phyloP scores from a whole-genome alignment of 1,284 basidiomycete genomes.

The Irpex rosettiformis region DNA sequence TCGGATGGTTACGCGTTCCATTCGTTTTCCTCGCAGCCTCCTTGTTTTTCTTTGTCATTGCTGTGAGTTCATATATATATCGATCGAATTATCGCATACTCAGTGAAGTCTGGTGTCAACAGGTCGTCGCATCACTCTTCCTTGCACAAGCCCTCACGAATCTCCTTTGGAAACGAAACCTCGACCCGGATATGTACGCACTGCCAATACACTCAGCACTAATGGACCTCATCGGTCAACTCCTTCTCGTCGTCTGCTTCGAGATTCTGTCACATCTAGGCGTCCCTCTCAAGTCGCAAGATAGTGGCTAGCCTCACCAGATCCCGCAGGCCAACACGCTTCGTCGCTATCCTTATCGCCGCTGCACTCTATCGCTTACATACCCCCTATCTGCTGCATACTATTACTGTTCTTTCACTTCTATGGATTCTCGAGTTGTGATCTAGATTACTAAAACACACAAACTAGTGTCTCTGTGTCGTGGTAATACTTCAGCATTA shows the following conservation, averaged over 20 bases:
- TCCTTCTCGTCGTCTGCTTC: constrained; percentile 76
- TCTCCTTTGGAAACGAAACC: constrained; percentile 77
- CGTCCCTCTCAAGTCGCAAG: constrained; percentile 20
- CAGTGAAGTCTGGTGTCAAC: neutral
- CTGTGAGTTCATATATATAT: constrained; percentile 48
- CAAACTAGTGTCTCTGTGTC: neutral
- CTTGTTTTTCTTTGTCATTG: constrained; percentile 66
- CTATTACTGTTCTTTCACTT: neutral
- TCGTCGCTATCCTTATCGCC: neutral
- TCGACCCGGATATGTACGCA: constrained; percentile 94
- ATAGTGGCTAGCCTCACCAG: neutral
- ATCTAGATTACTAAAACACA: neutral
- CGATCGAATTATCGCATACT: neutral
- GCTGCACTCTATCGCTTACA: neutral
- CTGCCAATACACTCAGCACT: constrained; percentile 88
- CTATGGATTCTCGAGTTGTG: neutral
- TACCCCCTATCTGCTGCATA: neutral
- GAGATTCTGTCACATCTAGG: constrained; percentile 52
- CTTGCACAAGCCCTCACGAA: constrained; percentile 71
- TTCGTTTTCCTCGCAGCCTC: constrained; percentile 65
- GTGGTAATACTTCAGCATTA: neutral
- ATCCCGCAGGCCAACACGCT: neutral
- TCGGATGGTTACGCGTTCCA: constrained; percentile 77
- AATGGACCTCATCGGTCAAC: constrained; percentile 90
- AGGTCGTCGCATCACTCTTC: constrained; percentile 71